Evolutionary conservation across 2,329 filamentous ascomycete genomes (phyloP).

Genomic region (Leptographium flavum): DNA sequence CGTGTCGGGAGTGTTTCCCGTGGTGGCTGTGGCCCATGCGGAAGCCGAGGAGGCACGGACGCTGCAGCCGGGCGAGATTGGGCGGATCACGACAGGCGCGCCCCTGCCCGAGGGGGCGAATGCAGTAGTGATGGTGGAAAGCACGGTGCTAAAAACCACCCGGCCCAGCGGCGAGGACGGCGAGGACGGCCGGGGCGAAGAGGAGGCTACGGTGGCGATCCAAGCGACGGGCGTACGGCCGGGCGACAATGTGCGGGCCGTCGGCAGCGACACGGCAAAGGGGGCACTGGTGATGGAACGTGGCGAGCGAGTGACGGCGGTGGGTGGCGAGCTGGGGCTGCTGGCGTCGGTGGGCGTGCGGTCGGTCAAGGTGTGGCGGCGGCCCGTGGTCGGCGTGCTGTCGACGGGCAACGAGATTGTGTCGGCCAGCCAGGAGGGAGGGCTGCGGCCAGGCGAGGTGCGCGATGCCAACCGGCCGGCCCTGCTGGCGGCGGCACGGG

Average conservation of each 20-base stretch:
- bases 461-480: constrained; percentile 87
- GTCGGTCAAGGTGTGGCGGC: constrained; percentile 57
- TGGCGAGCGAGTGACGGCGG: constrained; percentile 70
- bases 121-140: constrained; percentile 93
- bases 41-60: constrained; percentile 42
- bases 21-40: constrained; percentile 76
- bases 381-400: constrained; percentile 69
- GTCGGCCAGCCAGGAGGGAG: constrained; percentile 27
- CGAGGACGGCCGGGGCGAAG: constrained; percentile 60
- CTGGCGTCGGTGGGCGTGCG: constrained; percentile 70
- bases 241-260: constrained; percentile 80
- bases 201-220: constrained; percentile 83
- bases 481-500: constrained; percentile 60
- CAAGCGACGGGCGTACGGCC: constrained; percentile 58
- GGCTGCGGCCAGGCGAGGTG: constrained; percentile 66
- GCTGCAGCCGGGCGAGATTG: constrained; percentile 60
- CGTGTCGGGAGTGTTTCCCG: constrained; percentile 70
- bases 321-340: constrained; percentile 83
- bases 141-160: no score
- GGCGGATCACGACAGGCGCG: constrained; percentile 87
- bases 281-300: constrained; percentile 57
- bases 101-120: constrained; percentile 80
- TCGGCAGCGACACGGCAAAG: constrained; percentile 71
- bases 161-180: constrained; percentile 59
- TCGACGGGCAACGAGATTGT: constrained; percentile 95